Conservation (phyloP, 257 asterid genomes). For the Rubia yunnanensis region DNA sequence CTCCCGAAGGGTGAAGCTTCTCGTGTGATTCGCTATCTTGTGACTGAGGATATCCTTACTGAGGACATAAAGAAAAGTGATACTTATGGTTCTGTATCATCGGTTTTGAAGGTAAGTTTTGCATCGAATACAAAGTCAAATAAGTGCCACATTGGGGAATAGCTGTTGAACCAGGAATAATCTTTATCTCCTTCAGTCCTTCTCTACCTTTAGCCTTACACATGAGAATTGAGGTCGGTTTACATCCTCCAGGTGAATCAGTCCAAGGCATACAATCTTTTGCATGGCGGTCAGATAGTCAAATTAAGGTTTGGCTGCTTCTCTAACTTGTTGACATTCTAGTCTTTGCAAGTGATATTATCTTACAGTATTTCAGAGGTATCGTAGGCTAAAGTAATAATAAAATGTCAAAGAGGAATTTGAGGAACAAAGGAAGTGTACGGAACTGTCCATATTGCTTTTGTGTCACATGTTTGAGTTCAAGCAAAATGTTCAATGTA, state of each 20-base stretch:
- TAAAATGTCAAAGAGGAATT: neutral
- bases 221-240: slow-evolving; percentile 9
- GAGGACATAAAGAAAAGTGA: slow-evolving; percentile 89
- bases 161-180: slow-evolving; percentile 4
- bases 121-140: neutral
- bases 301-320: slow-evolving; percentile 51
- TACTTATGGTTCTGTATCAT: slow-evolving; percentile 78
- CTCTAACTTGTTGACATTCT: slow-evolving; percentile 1
- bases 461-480: neutral
- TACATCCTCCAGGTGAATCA: slow-evolving; percentile 59
- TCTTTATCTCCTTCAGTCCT: neutral
- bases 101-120: slow-evolving; percentile 58
- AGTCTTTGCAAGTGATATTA: neutral
- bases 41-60: slow-evolving; percentile 67
- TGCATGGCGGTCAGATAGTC: slow-evolving; percentile 50
- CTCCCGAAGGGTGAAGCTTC: slow-evolving; percentile 85
- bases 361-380: neutral
- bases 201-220: neutral
- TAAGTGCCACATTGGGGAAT: neutral
- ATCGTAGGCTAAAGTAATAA: neutral
- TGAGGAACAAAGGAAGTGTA: neutral
- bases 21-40: slow-evolving; percentile 85
- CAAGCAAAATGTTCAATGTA: neutral
- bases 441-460: neutral
- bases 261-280: slow-evolving; percentile 51